These are phyloP conservation scores for Knoxdaviesia capensis DNA, from an alignment of 2,329 filamentous ascomycete species.

Conservation along the genomic window DNA sequence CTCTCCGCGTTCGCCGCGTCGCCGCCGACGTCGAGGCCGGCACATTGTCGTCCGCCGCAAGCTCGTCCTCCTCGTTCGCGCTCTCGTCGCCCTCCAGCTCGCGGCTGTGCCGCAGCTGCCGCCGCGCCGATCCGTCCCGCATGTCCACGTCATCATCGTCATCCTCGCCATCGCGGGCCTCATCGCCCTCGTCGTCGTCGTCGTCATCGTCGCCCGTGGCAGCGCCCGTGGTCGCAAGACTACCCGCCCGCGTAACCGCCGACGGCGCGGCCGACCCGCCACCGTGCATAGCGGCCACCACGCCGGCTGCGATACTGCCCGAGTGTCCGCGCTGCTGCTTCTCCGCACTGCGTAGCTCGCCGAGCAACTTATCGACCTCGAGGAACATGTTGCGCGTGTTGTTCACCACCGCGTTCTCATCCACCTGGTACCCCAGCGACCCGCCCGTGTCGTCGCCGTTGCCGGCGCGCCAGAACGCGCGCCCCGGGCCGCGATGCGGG, in stretches of 20 bases:
- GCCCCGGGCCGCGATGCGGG: slow-evolving; percentile 48
- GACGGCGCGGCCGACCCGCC: slow-evolving; percentile 9
- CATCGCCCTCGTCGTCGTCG: no score
- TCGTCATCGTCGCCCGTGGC: slow-evolving; percentile 8
- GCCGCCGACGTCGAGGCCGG: slow-evolving; percentile 1
- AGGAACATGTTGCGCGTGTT: slow-evolving; percentile 80
- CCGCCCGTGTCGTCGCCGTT: slow-evolving; percentile 20
- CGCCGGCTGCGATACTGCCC: slow-evolving; percentile 8
- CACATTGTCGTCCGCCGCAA: slow-evolving; percentile 16
- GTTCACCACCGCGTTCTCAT: slow-evolving; percentile 72
- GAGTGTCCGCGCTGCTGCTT: slow-evolving; percentile 24
- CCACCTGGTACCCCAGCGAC: slow-evolving; percentile 40
- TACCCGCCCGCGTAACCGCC: not conserved
- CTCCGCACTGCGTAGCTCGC: slow-evolving; percentile 57
- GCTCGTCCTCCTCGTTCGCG: slow-evolving; percentile 28
- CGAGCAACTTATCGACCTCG: slow-evolving; percentile 63
- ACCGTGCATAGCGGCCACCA: slow-evolving; percentile 3
- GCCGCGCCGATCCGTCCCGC: slow-evolving; percentile 8
- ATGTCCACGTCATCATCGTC: slow-evolving; percentile 3
- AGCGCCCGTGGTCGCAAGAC: slow-evolving; percentile 10
- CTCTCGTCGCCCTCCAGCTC: slow-evolving; percentile 22
- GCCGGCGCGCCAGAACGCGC: slow-evolving; percentile 27
- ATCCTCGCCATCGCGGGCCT: not conserved
- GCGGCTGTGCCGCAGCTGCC: slow-evolving; percentile 12
- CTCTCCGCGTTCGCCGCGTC: slow-evolving; percentile 4